A percentile compares a stretch with the other conserved stretches of the same genome.
Conservation (phyloP, 768 basidiomycete species). For the Naganishia vaughanmartiniae region DNA sequence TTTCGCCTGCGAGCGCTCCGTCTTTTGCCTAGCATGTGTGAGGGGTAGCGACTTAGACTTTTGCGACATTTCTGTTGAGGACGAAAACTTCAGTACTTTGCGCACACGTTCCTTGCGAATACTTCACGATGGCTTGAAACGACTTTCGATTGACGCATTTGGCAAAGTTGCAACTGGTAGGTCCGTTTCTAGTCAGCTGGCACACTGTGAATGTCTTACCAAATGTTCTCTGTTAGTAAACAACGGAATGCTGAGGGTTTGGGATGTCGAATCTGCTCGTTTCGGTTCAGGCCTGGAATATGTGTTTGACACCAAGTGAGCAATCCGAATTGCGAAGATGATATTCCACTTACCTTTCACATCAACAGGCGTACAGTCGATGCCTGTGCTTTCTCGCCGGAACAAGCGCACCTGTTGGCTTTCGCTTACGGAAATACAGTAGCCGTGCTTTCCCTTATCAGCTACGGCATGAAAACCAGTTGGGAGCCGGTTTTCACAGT, state of each 20-base stretch:
- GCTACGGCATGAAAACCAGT: neutral
- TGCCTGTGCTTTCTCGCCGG: slow-evolving; percentile 4
- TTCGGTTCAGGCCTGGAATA: slow-evolving; percentile 16
- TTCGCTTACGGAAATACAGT: neutral
- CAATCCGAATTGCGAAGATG: neutral
- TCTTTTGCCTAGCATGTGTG: neutral
- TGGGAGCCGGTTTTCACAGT: neutral
- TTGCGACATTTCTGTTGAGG: neutral
- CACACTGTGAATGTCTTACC: neutral
- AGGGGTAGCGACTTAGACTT: neutral
- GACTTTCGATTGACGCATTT: neutral
- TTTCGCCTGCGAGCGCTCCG: neutral
- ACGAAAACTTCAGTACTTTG: neutral
- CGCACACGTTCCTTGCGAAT: neutral
- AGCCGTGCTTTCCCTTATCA: neutral
- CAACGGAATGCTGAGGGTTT: neutral
- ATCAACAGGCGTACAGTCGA: neutral
- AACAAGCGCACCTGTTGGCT: neutral
- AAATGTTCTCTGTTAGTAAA: neutral
- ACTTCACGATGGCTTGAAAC: neutral
- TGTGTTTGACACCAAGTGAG: slow-evolving; percentile 1
- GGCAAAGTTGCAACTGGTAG: slow-evolving; percentile 10
- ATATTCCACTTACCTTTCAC: neutral
- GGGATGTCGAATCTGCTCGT: neutral
- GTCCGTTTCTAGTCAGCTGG: neutral